phyloP scores from a whole-genome alignment of 2,329 filamentous ascomycete genomes.

The Sclerotinia spermophila region DNA sequence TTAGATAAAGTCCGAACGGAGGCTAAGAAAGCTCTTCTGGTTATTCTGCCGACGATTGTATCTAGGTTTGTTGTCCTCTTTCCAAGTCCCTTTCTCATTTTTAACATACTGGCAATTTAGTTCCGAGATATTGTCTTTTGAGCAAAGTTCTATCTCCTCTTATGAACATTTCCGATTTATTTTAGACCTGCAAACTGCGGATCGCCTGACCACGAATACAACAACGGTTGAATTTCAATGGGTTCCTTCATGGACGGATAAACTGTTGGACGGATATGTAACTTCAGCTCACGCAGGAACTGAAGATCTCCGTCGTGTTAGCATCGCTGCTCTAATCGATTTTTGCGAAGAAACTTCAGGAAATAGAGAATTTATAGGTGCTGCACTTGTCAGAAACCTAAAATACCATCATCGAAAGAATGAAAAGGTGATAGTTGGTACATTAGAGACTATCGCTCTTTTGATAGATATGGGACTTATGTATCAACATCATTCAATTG shows the following conservation, averaged over 20 bases:
- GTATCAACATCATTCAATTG: too few species aligned
- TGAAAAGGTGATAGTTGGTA: conserved; percentile 71
- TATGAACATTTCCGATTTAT: conserved; percentile 27
- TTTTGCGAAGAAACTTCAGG: conserved; percentile 42
- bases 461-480: conserved; percentile 54
- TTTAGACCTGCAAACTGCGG: conserved; percentile 22
- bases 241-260: conserved; percentile 35
- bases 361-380: conserved; percentile 44
- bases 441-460: conserved; percentile 74
- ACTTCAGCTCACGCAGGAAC: conserved; percentile 76
- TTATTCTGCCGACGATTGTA: conserved; percentile 33
- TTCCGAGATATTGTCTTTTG: not conserved
- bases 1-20: conserved; percentile 77
- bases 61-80: not conserved
- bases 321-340: conserved; percentile 59
- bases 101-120: not conserved
- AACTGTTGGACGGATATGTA: conserved; percentile 63
- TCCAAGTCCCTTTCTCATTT: not conserved
- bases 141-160: conserved; percentile 17
- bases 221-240: conserved; percentile 17
- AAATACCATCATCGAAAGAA: conserved; percentile 44
- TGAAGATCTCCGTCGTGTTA: conserved; percentile 68
- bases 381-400: conserved; percentile 53
- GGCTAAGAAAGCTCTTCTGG: conserved; percentile 53
- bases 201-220: conserved; percentile 18